phyloP scores from a whole-genome alignment of 345 rosid genomes.

The Trapa incisa region DNA sequence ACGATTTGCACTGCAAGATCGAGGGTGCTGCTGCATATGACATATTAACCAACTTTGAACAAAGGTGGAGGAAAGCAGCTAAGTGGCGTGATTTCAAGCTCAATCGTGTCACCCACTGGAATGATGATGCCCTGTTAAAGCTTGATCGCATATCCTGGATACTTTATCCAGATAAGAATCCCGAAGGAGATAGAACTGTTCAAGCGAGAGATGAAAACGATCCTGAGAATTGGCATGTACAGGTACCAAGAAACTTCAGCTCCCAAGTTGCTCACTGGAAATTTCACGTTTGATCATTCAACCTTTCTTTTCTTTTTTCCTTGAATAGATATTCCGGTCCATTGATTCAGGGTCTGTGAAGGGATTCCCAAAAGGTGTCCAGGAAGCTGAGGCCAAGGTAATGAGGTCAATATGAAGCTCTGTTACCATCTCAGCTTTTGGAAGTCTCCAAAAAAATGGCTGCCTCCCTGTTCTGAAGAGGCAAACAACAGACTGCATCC shows the following conservation, averaged over 20 bases:
- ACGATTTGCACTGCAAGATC: constrained; percentile 59
- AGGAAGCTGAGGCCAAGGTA: constrained; percentile 46
- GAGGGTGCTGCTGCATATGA: constrained; percentile 76
- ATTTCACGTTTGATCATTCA: not conserved
- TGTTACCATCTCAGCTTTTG: not conserved
- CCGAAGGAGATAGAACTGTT: constrained; percentile 13
- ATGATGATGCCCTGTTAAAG: constrained; percentile 40
- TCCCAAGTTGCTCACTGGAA: not conserved
- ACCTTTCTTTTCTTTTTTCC: not conserved
- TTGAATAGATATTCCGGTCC: constrained; percentile 44
- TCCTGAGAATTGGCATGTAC: constrained; percentile 59
- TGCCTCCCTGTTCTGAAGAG: not conserved
- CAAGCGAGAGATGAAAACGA: constrained; percentile 32
- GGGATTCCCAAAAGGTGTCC: constrained; percentile 45
- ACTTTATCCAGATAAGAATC: constrained; percentile 32
- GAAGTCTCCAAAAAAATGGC: not conserved
- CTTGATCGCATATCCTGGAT: constrained; percentile 51
- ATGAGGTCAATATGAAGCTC: not conserved
- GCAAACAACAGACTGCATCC: too few relatives aligned
- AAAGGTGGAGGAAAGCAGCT: constrained; percentile 40
- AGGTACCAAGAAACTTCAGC: constrained; percentile 21
- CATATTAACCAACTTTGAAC: constrained; percentile 22
- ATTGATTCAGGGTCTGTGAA: constrained; percentile 71
- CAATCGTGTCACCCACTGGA: constrained; percentile 35
- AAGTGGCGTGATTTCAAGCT: constrained; percentile 46